phyloP scores from a whole-genome alignment of 805 yeast genomes.

The Teunomyces lycoperdinae region DNA sequence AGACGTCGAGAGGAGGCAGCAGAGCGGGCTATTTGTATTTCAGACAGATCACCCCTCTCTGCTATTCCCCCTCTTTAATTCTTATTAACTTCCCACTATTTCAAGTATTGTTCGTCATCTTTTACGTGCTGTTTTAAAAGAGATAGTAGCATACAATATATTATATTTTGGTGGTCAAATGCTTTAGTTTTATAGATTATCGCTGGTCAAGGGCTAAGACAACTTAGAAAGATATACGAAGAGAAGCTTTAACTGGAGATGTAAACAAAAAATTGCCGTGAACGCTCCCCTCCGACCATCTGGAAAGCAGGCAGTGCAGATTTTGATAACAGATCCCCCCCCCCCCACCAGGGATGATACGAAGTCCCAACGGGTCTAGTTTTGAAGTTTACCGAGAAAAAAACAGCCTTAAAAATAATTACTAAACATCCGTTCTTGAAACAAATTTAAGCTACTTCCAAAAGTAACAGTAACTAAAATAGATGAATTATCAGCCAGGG shows the following conservation, averaged over 20 bases:
- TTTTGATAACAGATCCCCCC: neutral
- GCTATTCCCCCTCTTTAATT: too few relatives aligned
- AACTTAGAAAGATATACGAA: neutral
- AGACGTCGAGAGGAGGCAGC: neutral
- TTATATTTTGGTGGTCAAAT: neutral
- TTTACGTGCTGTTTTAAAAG: too few relatives aligned
- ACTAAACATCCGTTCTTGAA: neutral
- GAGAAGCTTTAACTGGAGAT: neutral
- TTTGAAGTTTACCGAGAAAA: too few relatives aligned
- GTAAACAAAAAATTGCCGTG: neutral
- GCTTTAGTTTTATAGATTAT: neutral
- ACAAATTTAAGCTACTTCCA: neutral
- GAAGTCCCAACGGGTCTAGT: too few relatives aligned
- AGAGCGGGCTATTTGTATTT: neutral
- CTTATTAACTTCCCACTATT: too few relatives aligned
- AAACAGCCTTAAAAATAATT: too few relatives aligned
- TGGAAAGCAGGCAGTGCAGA: neutral
- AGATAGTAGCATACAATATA: neutral
- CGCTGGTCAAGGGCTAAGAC: neutral
- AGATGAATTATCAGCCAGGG: neutral
- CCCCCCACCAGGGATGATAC: neutral
- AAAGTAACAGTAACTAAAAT: neutral
- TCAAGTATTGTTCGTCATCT: too few relatives aligned
- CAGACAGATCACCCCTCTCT: neutral
- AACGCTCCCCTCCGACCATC: neutral